Conservation (phyloP, 768 basidiomycete species). For the Calocera viscosa region DNA sequence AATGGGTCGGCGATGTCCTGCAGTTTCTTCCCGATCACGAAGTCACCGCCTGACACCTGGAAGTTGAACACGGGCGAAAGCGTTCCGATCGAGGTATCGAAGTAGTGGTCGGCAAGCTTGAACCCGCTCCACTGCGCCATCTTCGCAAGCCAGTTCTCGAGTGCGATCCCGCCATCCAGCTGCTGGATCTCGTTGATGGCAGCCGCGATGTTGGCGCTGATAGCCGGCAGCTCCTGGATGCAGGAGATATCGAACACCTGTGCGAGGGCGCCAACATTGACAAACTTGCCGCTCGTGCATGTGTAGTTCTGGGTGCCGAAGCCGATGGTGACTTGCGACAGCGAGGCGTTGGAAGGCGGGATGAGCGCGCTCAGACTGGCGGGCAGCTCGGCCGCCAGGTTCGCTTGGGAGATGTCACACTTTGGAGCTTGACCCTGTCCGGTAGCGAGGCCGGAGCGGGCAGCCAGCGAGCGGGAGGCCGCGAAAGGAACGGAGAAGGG, state of each 20-base stretch:
- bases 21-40: constrained; percentile 5
- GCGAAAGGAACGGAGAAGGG: neutral
- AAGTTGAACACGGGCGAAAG: neutral
- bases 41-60: constrained; percentile 1
- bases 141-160: neutral
- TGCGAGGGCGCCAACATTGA: constrained; percentile 29
- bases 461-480: neutral
- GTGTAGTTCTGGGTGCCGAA: constrained; percentile 19
- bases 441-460: neutral
- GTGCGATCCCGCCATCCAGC: constrained; percentile 14
- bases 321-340: constrained; percentile 17
- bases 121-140: neutral
- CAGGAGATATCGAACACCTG: constrained; percentile 48
- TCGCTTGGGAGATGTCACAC: neutral
- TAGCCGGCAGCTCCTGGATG: constrained; percentile 24
- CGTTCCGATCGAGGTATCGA: neutral
- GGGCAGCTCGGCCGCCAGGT: neutral
- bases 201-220: constrained; percentile 11
- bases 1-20: neutral
- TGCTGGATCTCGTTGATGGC: constrained; percentile 11
- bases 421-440: neutral
- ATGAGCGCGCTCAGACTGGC: constrained; percentile 8
- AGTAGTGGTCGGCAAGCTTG: constrained; percentile 7
- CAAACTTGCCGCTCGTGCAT: neutral
- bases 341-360: constrained; percentile 16